Evolutionary conservation across 352 stramenopile species (phyloP), one percentile per base, ranked within the genome.

Genomic region (Blastocystis sp.): DNA sequence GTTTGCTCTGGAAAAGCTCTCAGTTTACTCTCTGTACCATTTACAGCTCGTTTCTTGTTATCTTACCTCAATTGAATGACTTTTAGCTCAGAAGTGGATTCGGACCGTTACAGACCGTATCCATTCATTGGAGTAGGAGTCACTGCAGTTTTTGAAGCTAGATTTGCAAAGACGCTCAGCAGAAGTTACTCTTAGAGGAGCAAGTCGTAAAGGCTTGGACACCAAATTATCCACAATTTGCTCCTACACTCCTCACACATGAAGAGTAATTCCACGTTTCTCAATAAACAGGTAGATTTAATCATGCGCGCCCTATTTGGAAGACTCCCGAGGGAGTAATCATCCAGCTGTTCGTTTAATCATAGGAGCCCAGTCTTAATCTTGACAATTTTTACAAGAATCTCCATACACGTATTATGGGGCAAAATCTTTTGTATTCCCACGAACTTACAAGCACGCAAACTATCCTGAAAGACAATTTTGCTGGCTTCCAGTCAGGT

Each of bases 361-460:
- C 24, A 8, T 79, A 79, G 68, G 68, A 79, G 16, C 68, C 68
- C 11, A 43, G 26, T 24, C 20, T 79, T 13, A 79, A 79, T 59
- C 7, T 79, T 24, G 41, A 79, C 7, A 79, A 79, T 41, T 79
- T 63, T 24, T 79, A 43, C 68, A 56, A 39, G 5, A 43, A 79
- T 13, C 68, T 79, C 1, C 68, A 79, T 41, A 55, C 68, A 13
- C 30, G 47, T 11, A 34, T 55, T 30, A 62, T 87, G 50, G 76
- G 76, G 16, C 11, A 55, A 78, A 87, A 70, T 18, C n/a, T 87
- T 18, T 39, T 87, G 24, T 87, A 87, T 37, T n/a, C n/a, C 11
- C 76, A 87, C 63, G 56, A 87, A 55, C 24, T 87, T 20, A 69
- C 24, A 13, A 87, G 76, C 39, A 87, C 76, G 1, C 76, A 87